Base-by-base conservation (phyloP, 345 rosid genomes). In the Brassica incana region DNA sequence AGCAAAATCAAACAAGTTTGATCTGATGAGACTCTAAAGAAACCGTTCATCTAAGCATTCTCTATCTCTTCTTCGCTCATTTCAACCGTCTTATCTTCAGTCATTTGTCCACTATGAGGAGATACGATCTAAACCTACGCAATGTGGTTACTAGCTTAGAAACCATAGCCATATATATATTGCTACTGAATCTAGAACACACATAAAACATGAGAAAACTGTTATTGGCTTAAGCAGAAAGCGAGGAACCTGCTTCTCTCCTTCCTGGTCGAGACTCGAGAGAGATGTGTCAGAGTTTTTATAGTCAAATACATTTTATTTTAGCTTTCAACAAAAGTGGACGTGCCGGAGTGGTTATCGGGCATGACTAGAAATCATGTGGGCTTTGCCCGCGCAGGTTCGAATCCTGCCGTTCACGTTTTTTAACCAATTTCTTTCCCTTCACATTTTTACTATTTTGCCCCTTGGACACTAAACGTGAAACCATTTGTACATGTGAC, bases 321-420 rank as follows among this genome's bases (percentile, higher is more conserved):
- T 40, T 40, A 40, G 48, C 4, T n/a, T 50, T 5, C 5, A n/a
- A 5, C 58, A 62, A 2, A 29, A 12, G 83, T 81, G 83, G 80
- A 75, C 80, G 80, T 81, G 80, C 83, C 80, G 83, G 83, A 81
- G 83, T 81, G 83, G 80, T 86, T 89, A 87, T 92, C 90, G 90
- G 91, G 91, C 95, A 88, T 88, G 95, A 93, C 91, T 93, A 90
- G 94, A 94, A 94, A 87, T 90, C 93, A 88, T 88, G 94, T 92
- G 94, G 94, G 92, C 92, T 90, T 8, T 85, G 90, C 92, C 93
- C 95, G 92, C 91, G 94, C 94, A 86, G 92, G 93, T 87, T 90
- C 89, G 93, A 91, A 90, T 88, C 90, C 90, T 88, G 93, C 90
- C 84, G 75, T 72, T 67, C 81, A 71, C 74, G 80, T 0, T 8